Evolutionary conservation across 1,139 yeast species (phyloP).

Genomic region (Nadsonia starkeyi-henricii): DNA sequence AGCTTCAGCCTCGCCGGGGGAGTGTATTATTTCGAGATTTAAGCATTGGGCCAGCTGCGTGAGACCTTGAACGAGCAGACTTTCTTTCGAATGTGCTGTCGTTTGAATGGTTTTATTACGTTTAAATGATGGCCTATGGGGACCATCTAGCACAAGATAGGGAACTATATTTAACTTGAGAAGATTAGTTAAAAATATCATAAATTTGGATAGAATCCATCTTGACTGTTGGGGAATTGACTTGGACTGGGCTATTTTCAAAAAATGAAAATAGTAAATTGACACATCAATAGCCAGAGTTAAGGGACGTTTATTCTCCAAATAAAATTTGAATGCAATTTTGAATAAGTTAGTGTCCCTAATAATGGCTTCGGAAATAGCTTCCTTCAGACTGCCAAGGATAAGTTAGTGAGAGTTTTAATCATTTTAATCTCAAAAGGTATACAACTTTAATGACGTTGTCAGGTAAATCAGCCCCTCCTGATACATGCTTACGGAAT

Average conservation of each 20-base stretch:
- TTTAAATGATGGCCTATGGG: neutral
- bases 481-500: too few relatives aligned
- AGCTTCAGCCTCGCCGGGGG: slow-evolving; percentile 7
- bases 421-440: too few relatives aligned
- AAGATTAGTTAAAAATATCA: neutral
- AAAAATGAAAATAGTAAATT: slow-evolving; percentile 5
- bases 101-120: neutral
- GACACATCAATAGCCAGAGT: neutral
- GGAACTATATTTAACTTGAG: neutral
- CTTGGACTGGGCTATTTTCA: neutral
- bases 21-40: slow-evolving; percentile 1
- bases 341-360: neutral
- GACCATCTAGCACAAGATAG: neutral
- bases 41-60: slow-evolving; percentile 1
- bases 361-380: neutral
- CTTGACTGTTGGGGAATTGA: neutral
- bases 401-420: too few relatives aligned
- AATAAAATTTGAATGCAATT: neutral
- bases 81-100: neutral
- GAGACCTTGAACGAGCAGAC: neutral
- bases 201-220: neutral
- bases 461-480: too few relatives aligned
- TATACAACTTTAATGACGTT: too few relatives aligned
- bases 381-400: neutral
- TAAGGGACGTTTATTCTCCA: neutral